Evolutionary conservation across 192 early-diverging fungal species (phyloP), one percentile per base, ranked within the genome.

Genomic region (Umbelopsis ramanniana): DNA sequence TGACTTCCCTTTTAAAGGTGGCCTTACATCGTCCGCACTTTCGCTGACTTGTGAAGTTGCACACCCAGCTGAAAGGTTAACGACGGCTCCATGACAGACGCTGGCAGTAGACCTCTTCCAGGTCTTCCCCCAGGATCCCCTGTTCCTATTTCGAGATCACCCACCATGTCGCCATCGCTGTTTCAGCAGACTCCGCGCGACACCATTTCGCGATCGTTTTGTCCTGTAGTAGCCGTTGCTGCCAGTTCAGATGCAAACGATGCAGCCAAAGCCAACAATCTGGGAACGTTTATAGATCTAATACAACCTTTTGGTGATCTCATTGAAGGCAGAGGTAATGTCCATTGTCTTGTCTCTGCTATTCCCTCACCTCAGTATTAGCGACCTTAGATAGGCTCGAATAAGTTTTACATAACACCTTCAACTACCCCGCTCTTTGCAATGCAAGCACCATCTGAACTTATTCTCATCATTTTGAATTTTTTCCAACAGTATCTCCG

Each of bases 261-360:
- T 22, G 69, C 90, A 14, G 89, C 85, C 57, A 82, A 80, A 57
- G 78, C 77, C 14, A 93, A 89, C 70, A 78, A 87, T 35, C 73
- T 93, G 37, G 76, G 84, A 11, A 82, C 84, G 1, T 76, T 93
- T 46, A 83, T 81, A 4, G 84, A 92, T 54, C 74, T 93, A 17
- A 70, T 94, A 46, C 74, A 82, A 46, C 93, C 93, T 26, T 94
- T 94, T 83, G 92, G 91, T 10, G 81, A 84, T 19, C 74, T 79
- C 24, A 87, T 92, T 40, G 86, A 89, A 52, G 89, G 88, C 19
- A 84, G 81, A 83, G 80, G 90, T 89, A 74, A 37, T 63, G 17
- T 63, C 33, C 10, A 14, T 43, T 37, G 19, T 68, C 21, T 35
- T 66, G 63, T 21, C 52, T 23, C 46, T 8, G 35, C 29, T 43